Percentiles rank a stretch among this genome's conserved stretches.
These are phyloP conservation scores for Gentiana macrophylla DNA, from an alignment of 257 asterid species.

Conservation along the genomic window DNA sequence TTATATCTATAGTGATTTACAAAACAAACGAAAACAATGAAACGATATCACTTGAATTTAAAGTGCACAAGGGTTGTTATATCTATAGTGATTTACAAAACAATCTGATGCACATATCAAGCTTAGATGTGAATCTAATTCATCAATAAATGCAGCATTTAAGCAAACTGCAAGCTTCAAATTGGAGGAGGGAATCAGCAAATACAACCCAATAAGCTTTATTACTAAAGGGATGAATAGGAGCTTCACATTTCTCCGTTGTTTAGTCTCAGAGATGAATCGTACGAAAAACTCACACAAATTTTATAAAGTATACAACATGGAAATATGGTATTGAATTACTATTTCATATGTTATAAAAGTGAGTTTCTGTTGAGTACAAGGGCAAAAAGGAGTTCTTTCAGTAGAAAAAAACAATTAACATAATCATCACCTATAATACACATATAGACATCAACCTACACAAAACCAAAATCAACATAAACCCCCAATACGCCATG, in stretches of 20 bases:
- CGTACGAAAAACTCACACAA: constrained; percentile 13
- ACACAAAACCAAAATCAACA: too few relatives aligned
- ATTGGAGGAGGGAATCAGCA: constrained; percentile 45
- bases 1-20: constrained; percentile 27
- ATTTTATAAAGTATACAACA: too few relatives aligned
- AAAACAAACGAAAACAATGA: too few relatives aligned
- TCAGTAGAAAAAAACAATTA: too few relatives aligned
- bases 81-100: constrained; percentile 17
- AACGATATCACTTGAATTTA: constrained; percentile 49
- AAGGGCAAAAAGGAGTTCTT: too few relatives aligned
- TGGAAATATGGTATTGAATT: too few relatives aligned
- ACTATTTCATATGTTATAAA: too few relatives aligned
- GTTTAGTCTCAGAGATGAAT: constrained; percentile 65
- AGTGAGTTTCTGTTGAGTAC: too few relatives aligned
- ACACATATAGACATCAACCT: too few relatives aligned
- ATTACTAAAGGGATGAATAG: constrained; percentile 54
- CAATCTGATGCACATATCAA: constrained; percentile 19
- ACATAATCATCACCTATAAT: too few relatives aligned
- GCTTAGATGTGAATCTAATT: constrained; percentile 33
- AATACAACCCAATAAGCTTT: constrained; percentile 81
- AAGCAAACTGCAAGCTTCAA: constrained; percentile 43
- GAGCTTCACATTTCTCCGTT: constrained; percentile 54
- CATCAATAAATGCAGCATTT: constrained; percentile 24
- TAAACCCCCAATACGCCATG: too few relatives aligned
- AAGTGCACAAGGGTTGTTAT: constrained; percentile 40